Base-by-base conservation (phyloP, 1,284 basidiomycete genomes). In the Crucibulum cyathiforme region DNA sequence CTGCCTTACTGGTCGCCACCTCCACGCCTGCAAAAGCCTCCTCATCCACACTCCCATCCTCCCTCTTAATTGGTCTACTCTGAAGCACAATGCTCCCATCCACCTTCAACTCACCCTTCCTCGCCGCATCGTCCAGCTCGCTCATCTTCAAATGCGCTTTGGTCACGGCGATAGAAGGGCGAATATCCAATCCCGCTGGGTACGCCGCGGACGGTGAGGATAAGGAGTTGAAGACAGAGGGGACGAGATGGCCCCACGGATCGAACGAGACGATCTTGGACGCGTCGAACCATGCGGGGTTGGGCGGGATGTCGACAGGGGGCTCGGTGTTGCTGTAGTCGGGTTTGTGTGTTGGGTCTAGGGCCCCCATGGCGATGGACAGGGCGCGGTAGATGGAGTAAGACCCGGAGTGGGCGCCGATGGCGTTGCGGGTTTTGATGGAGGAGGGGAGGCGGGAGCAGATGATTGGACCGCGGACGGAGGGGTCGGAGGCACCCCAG, bases 381-480 rank as follows among this genome's bases (percentile, higher is more conserved):
- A 98, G 85, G 0, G 96, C 94, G 48, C 95, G 90, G 77, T 98
- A 98, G 77, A 98, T 95, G 9, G 93, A 95, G 78, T 98, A 98
- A 2, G 91, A 93, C 10, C 96, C 96, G 0, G 90, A 91, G 73
- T 98, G 96, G 0, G 97, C 96, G 12, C 96, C 96, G 71, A 98
- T 87, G 10, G 96, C 93, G 75, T 98, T 98, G 58, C 96, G 90
- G 59, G 90, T 85, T 75, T 96, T 96, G 78, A 98, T 92, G 53
- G 90, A 90, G 36, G 86, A 85, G 0, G 90, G 87, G 46, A 96
- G 90, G 36, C 97, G 90, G 1, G 93, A 95, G 67, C 94, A 95
- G 58, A 98, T 88, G 63, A 98, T 85, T 5, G 96, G 95, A 1
- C 97, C 96, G 31, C 96, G 90, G 38, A 13, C 77, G 19, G 73